Base-by-base conservation (phyloP, 2,329 filamentous ascomycete genomes). In the Beauveria rudraprayagi region DNA sequence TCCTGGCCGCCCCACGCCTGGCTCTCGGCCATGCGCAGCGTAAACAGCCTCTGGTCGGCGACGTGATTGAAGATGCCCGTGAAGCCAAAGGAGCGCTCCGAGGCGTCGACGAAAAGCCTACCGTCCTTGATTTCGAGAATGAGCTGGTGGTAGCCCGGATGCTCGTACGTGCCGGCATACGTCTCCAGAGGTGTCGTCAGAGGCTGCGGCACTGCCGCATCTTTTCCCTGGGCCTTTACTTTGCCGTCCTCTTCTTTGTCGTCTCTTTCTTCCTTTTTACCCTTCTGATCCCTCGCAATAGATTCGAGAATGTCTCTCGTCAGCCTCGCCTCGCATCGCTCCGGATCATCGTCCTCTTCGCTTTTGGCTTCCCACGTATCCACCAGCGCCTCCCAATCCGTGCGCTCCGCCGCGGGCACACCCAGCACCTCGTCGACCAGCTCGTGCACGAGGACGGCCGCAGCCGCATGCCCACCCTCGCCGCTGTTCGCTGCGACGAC, bases 31-130 rank as follows among this genome's bases (percentile, higher is more conserved):
- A 65, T 62, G 22, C 64, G 56, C 34, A 60, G 43, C 28, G 43
- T 54, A 34, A 60, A 69, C 2, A 62, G 56, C 5, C 58, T 67
- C 43, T 68, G 66, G 11, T 65, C 63, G 0, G 50, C 40, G 1
- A 63, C 47, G 9, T 69, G 68, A 0, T 65, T 34, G 41, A 72
- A 66, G 0, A 46, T 61, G 0, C 69, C 56, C 0, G 65, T 71
- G 30, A 70, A 70, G 1, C 65, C 69, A 55, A 69, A 63, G 0
- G 70, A 70, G 1, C 69, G 67, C 34, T 71, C 69, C 19, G 61
- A 64, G 2, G 68, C 68, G 8, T 71, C 67, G 5, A 72, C 63
- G n/a, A 66, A 68, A 0, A 70, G 60, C 1, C 17, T 26, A 0
- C 61, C 61, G 3, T 66, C 57, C 37, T 61, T 66, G 14, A 65